Conservation (phyloP, 2,329 filamentous ascomycete genomes). For the Fusarium sp. region DNA sequence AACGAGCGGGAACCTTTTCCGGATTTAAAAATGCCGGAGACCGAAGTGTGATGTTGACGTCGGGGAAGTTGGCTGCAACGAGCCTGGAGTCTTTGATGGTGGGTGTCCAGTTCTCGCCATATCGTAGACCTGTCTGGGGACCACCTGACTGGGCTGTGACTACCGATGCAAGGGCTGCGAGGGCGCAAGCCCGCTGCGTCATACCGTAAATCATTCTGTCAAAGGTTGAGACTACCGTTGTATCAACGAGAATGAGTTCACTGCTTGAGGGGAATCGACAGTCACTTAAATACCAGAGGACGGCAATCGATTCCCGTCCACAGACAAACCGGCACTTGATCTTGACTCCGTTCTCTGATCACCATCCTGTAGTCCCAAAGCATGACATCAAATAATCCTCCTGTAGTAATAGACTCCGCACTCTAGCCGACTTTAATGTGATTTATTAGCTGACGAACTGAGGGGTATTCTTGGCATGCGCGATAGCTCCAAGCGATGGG, state of each 20-base stretch:
- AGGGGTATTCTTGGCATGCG: conserved; percentile 26
- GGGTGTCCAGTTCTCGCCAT: conserved; percentile 26
- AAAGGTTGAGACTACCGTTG: rapidly evolving
- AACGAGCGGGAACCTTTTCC: not conserved
- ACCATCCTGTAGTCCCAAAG: rapidly evolving
- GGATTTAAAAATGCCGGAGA: conserved; percentile 17
- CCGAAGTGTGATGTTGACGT: conserved; percentile 18
- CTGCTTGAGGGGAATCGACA: rapidly evolving
- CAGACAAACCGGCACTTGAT: not conserved
- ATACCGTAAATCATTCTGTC: not conserved
- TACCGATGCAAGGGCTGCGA: not conserved
- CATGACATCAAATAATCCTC: not conserved
- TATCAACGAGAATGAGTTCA: rapidly evolving
- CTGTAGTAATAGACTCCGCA: not conserved
- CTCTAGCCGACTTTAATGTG: not conserved
- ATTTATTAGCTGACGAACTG: not conserved
- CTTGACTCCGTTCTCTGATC: not conserved
- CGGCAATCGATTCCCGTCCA: rapidly evolving
- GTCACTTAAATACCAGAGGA: not conserved
- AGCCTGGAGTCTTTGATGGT: conserved; percentile 10
- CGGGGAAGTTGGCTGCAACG: conserved; percentile 17
- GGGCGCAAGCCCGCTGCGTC: rapidly evolving
- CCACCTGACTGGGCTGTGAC: conserved; percentile 7
- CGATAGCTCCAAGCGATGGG: not conserved
- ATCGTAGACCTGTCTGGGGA: conserved; percentile 13